phyloP scores from a whole-genome alignment of 75 land plant species.

The Cryptomeria japonica region DNA sequence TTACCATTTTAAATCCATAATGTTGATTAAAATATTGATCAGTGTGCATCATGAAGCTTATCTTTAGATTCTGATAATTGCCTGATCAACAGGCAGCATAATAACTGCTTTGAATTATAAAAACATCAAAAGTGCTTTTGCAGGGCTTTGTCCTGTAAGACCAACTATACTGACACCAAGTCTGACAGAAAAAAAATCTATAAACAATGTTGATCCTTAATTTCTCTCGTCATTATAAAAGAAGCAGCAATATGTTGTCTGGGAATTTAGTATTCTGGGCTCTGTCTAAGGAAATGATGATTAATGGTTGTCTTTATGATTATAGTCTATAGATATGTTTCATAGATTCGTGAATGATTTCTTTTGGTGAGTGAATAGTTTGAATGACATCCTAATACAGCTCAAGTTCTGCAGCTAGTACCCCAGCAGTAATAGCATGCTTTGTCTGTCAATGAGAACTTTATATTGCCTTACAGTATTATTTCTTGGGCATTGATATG shows the following conservation, averaged over 20 bases:
- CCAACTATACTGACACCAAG: neutral
- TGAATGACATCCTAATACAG: slow-evolving; percentile 52
- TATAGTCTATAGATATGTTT: slow-evolving; percentile 89
- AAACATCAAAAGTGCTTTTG: no score
- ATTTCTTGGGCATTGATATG: neutral
- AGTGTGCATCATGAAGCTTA: no score
- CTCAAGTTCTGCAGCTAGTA: slow-evolving; percentile 79
- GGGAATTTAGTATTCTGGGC: slow-evolving; percentile 89
- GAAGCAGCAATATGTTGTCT: slow-evolving; percentile 83
- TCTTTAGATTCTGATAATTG: no score
- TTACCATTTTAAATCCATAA: no score
- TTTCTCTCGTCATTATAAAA: slow-evolving; percentile 79
- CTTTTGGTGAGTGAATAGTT: slow-evolving; percentile 69
- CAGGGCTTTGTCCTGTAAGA: neutral
- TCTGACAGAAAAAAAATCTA: no score
- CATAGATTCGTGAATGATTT: slow-evolving; percentile 90
- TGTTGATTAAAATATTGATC: no score
- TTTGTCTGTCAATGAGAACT: no score
- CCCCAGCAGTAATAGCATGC: slow-evolving; percentile 23
- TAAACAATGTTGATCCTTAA: slow-evolving; percentile 91
- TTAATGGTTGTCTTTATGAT: slow-evolving; percentile 75
- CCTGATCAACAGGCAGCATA: no score
- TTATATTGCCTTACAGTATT: no score
- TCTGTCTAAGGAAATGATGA: slow-evolving; percentile 70
- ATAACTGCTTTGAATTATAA: no score